Evolutionary conservation across 2,329 filamentous ascomycete species (phyloP), one percentile per base, ranked within the genome.

Genomic region (Magnaporthiopsis incrustans): DNA sequence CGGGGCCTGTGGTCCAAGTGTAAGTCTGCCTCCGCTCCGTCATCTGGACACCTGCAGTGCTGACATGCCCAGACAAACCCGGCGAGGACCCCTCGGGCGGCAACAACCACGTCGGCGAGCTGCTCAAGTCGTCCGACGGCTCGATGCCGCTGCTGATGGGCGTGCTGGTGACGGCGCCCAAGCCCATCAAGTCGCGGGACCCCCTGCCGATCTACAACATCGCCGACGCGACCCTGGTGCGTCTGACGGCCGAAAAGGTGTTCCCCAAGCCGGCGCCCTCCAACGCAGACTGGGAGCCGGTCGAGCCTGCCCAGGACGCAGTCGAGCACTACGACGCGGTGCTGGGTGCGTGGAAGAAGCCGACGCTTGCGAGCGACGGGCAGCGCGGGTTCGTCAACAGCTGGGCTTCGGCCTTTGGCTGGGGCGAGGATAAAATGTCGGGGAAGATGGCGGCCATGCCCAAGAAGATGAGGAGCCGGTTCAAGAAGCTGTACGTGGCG

Each of bases 121-220:
- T 59, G 25, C 57, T 59, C 15, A 59, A 59, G 25, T 27, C 57
- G 57, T 27, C 57, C 18, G 14, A 59, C 8, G 57, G 57, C 27
- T 59, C 57, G 25, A 59, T 59, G 27, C 57, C 57, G 18, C 57
- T 59, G 25, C 27, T 59, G 27, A 59, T 59, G 57, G 57, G 57
- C 57, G 57, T 59, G 57, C 57, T 59, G 25, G 27, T 59, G 25
- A 59, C 57, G 18, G 57, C 57, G 25, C 57, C 57, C 15, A 27
- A 27, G 25, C 57, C 57, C 18, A 22, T 22, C 57, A 59, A 59
- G 27, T 59, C 57, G 25, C 57, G 57, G 10, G 57, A 59, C 57
- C 27, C 27, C 1, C 30, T 59, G 12, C 57, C 57, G 7, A 15
- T 59, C 57, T 59, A 59, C 57, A 59, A 59, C 25, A 59, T 59